Conservation (phyloP, 345 rosid genomes). For the Melaleuca alternifolia region DNA sequence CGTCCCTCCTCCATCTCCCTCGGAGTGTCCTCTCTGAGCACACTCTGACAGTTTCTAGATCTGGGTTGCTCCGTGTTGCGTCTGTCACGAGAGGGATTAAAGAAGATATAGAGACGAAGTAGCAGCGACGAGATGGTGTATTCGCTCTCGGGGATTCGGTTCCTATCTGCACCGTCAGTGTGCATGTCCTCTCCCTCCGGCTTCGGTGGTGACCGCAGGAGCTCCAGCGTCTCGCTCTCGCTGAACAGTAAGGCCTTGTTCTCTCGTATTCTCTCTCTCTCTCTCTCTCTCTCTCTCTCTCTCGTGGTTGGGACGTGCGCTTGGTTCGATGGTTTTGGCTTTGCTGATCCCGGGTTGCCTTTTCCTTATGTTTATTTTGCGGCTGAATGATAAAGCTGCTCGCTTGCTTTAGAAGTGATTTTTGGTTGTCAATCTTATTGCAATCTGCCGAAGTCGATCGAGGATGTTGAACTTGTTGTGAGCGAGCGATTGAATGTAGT, state of each 20-base stretch:
- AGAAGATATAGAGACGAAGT: neutral
- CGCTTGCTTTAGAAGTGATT: neutral
- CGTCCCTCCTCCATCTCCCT: neutral
- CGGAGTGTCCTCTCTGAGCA: neutral
- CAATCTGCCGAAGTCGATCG: neutral
- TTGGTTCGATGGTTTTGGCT: neutral
- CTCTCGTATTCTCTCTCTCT: neutral
- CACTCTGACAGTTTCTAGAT: neutral
- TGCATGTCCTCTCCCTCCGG: slow-evolving; percentile 23
- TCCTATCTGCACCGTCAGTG: slow-evolving; percentile 29
- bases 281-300: neutral
- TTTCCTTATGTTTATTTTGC: neutral
- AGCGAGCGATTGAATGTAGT: neutral
- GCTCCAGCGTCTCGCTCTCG: slow-evolving; percentile 25
- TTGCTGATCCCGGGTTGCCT: neutral
- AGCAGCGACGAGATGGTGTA: slow-evolving; percentile 31
- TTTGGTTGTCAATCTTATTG: neutral
- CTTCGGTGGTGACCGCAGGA: slow-evolving; percentile 46
- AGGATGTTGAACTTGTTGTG: neutral
- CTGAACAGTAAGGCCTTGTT: neutral
- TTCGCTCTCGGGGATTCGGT: slow-evolving; percentile 44
- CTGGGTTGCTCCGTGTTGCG: neutral
- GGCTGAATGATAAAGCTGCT: neutral
- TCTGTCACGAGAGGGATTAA: neutral
- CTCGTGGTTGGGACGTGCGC: neutral